Base-by-base conservation (phyloP, 2,329 filamentous ascomycete genomes). In the Aureobasidium subglaciale region DNA sequence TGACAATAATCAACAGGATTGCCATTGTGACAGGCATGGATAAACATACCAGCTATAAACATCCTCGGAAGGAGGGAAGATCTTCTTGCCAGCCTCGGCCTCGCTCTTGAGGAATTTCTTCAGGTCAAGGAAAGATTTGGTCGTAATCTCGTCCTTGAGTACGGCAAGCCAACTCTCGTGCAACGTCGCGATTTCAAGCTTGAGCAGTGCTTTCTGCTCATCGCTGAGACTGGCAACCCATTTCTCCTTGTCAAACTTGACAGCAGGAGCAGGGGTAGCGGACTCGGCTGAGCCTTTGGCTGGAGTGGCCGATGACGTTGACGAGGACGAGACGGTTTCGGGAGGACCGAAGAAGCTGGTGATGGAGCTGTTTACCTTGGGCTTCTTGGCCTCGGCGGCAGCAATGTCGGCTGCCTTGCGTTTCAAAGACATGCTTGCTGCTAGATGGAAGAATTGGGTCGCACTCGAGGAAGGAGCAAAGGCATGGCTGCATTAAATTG, bases 111-210 rank as follows among this genome's bases (percentile, higher is more conserved):
- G 73, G 70, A 96, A 99, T 49, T 81, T 79, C 78, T 99, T 99
- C 61, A 99, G 73, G 2, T 88, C 83, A 43, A 99, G 75, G 67
- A 99, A 99, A 58, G 91, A 86, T 22, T 84, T 83, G 57, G 78
- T 85, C 1, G 83, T 75, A 37, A 99, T 75, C 63, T 96, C 91
- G 59, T 95, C 90, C 70, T 95, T 95, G 57, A 99, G 79, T 61
- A 88, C 84, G 15, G 85, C 84, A 59, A 99, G 78, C 92, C 93
- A 99, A 74, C 86, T 95, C 58, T 91, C 88, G 67, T 96, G 82
- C 59, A 99, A 75, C 0, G 91, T 96, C 41, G 95, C 84, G 63
- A 99, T 96, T 74, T 99, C 93, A 37, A 99, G 79, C 66, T 87
- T 78, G 46, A 99, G 79, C 43, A 97, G 77, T 52, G 86, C 79